phyloP scores from a whole-genome alignment of 805 yeast species.

The Groenewaldozyma tartarivorans region DNA sequence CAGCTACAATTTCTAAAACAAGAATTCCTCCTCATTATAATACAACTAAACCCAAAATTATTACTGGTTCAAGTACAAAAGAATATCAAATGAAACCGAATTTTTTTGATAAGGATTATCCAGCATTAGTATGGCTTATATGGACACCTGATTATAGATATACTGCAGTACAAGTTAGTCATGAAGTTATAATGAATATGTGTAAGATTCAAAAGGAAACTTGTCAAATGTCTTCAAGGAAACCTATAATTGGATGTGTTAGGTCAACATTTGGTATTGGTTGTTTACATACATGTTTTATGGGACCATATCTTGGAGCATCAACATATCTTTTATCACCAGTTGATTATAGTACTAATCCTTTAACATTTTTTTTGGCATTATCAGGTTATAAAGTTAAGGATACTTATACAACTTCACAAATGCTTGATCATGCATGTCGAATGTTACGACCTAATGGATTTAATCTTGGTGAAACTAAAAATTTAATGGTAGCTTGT shows the following conservation, averaged over 20 bases:
- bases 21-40: constrained; percentile 49
- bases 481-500: constrained; percentile 77
- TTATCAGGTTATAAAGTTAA: constrained; percentile 71
- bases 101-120: constrained; percentile 31
- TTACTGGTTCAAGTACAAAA: constrained; percentile 20
- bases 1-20: constrained; percentile 23
- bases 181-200: constrained; percentile 56
- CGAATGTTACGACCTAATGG: constrained; percentile 50
- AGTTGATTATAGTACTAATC: constrained; percentile 64
- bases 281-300: constrained; percentile 69
- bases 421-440: constrained; percentile 70
- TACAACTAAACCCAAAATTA: constrained; percentile 47
- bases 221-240: constrained; percentile 63
- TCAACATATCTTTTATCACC: constrained; percentile 77
- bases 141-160: constrained; percentile 66
- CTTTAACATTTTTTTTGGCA: constrained; percentile 59
- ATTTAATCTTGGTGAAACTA: constrained; percentile 50
- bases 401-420: constrained; percentile 76
- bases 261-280: constrained; percentile 82
- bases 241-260: constrained; percentile 77
- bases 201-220: constrained; percentile 91
- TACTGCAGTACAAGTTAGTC: constrained; percentile 47
- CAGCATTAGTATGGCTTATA: constrained; percentile 56
- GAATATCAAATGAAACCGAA: constrained; percentile 16
- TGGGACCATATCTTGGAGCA: constrained; percentile 83